Conservation (phyloP, 192 early-diverging fungal species). For the Coemansia sp. region DNA sequence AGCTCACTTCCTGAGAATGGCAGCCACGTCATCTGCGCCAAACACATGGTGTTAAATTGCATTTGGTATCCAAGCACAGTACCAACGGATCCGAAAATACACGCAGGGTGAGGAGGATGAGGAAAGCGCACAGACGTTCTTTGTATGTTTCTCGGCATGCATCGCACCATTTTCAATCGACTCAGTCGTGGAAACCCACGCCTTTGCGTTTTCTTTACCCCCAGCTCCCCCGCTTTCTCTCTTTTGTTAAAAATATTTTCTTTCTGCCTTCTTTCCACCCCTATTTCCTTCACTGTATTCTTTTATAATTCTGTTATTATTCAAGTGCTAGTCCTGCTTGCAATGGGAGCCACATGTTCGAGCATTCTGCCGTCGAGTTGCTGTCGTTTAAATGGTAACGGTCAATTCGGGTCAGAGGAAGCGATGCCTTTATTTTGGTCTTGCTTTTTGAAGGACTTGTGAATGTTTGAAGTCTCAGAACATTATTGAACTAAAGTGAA, state of each 20-base stretch:
- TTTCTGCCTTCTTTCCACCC: neutral
- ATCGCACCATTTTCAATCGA: neutral
- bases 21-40: too few relatives aligned
- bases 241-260: conserved; percentile 1
- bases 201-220: neutral
- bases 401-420: too few relatives aligned
- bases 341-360: conserved; percentile 43
- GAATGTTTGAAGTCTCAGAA: neutral
- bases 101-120: neutral
- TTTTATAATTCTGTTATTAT: conserved; percentile 3
- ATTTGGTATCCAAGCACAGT: too few relatives aligned
- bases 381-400: conserved; percentile 32
- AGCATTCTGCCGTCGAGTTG: conserved; percentile 26
- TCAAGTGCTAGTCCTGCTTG: neutral
- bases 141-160: too few relatives aligned
- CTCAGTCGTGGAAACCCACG: neutral
- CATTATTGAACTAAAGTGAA: neutral
- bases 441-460: too few relatives aligned
- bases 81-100: too few relatives aligned
- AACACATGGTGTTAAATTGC: too few relatives aligned
- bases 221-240: neutral
- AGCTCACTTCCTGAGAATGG: too few relatives aligned
- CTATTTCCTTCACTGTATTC: conserved; percentile 13
- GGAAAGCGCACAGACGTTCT: neutral
- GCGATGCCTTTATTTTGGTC: too few relatives aligned